Evolutionary conservation across 257 asterid species (phyloP), one percentile per base, ranked within the genome.

Genomic region (Rubia yunnanensis): DNA sequence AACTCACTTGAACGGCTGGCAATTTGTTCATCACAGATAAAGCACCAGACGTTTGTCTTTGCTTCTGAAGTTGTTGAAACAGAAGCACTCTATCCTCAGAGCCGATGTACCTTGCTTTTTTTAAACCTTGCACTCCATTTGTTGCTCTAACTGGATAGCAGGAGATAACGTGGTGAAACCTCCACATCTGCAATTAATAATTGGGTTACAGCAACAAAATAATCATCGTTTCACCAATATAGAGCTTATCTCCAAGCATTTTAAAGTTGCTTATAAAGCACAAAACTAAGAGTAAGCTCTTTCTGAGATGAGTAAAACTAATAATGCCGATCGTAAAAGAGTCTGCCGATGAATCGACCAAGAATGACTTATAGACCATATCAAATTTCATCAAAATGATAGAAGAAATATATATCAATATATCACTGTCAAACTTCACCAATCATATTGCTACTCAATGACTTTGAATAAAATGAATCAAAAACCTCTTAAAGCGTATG

Each of bases 31-130:
- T 72, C 35, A 80, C 77, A 77, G 89, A 77, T 48, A 81, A 84
- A 70, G 89, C 79, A 65, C 79, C 82, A 48, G 71, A 65, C 54
- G 64, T 70, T 64, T 80, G 84, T 70, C 84, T 90, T 85, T 94
- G 99, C 81, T 86, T 94, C 82, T 64, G 89, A 77, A 88, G 85
- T 71, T 90, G 82, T 70, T 83, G 85, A 24, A 86, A 76, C 71
- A 94, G 83, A 61, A 74, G 79, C 35, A 63, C 77, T 77, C 78
- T 88, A 84, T 94, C 97, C 60, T 58, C 60, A 39, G 86, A 66
- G 59, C 70, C 79, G 66, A 79, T 72, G 63, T 48, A n/a, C 77
- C 97, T 90, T 67, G 76, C 95, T 72, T 84, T 81, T 67, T 78
- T 82, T 57, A 85, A 70, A 62, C 74, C 78, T 77, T 77, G 81